Evolutionary conservation across 176 grass and related monocot species (phyloP).

Genomic region (Aegilops speltoides): DNA sequence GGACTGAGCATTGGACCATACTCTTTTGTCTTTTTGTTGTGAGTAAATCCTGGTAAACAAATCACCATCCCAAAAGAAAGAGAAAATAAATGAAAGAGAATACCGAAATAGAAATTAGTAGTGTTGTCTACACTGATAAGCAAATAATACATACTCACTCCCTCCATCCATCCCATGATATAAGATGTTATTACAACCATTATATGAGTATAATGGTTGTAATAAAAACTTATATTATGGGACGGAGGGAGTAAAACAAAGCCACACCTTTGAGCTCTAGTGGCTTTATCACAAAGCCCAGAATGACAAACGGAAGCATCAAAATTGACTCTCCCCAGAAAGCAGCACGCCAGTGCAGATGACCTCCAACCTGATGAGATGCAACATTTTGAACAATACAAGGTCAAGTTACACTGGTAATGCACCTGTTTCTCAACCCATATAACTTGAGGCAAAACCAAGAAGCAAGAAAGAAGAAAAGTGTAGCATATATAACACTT

Average conservation of each 20-base stretch:
- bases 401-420: slow-evolving; percentile 3
- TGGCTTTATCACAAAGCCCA: slow-evolving; percentile 92
- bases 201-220: too few species aligned
- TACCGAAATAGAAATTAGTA: slow-evolving; percentile 4
- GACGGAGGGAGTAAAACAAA: neutral
- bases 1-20: slow-evolving; percentile 37
- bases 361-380: slow-evolving; percentile 58
- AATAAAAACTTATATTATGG: too few species aligned
- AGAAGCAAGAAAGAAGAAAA: slow-evolving; percentile 6
- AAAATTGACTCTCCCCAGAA: slow-evolving; percentile 97
- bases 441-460: slow-evolving; percentile 11
- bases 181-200: too few species aligned
- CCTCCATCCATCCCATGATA: too few species aligned
- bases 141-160: neutral
- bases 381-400: neutral
- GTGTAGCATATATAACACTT: slow-evolving; percentile 44
- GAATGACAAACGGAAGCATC: slow-evolving; percentile 99
- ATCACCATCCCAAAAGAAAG: neutral
- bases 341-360: slow-evolving; percentile 90
- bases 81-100: neutral
- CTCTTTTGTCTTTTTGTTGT: slow-evolving; percentile 30
- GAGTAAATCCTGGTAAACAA: slow-evolving; percentile 44
- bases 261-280: slow-evolving; percentile 82
- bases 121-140: neutral
- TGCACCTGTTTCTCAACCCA: neutral